These are phyloP conservation scores for Populus pruinosa DNA, from an alignment of 345 rosid species.

Conservation along the genomic window DNA sequence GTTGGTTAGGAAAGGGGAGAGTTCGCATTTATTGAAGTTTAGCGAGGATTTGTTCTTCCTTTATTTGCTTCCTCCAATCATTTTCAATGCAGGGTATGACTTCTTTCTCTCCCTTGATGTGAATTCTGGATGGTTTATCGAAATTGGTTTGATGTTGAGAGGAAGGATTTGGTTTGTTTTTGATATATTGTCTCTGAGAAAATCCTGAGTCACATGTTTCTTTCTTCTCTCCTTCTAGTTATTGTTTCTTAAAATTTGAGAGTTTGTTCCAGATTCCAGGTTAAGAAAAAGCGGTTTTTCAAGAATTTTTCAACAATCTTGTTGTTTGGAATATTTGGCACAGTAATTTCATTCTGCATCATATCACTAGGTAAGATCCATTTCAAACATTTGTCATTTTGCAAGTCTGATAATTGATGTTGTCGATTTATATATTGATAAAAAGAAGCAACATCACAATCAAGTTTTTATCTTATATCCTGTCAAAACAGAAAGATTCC, in stretches of 20 bases:
- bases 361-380: slow-evolving; percentile 48
- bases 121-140: not conserved
- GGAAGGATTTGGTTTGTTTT: not conserved
- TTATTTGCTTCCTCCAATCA: slow-evolving; percentile 69
- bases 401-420: not conserved
- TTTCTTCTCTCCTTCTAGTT: not conserved
- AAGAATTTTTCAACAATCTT: slow-evolving; percentile 63
- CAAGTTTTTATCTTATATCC: not conserved
- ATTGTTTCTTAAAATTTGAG: not conserved
- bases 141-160: not conserved
- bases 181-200: not conserved
- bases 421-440: not conserved
- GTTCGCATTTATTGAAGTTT: slow-evolving; percentile 39
- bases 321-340: slow-evolving; percentile 64
- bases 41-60: slow-evolving; percentile 75
- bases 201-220: not conserved
- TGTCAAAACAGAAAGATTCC: not conserved
- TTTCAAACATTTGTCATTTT: not conserved
- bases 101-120: slow-evolving; percentile 1
- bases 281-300: slow-evolving; percentile 73
- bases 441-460: not conserved
- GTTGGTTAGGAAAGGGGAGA: slow-evolving; percentile 36
- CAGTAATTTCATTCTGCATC: slow-evolving; percentile 66
- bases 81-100: slow-evolving; percentile 73
- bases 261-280: slow-evolving; percentile 61